Base-by-base conservation (phyloP, 129 eudicot species). In the Ambrosia artemisiifolia region DNA sequence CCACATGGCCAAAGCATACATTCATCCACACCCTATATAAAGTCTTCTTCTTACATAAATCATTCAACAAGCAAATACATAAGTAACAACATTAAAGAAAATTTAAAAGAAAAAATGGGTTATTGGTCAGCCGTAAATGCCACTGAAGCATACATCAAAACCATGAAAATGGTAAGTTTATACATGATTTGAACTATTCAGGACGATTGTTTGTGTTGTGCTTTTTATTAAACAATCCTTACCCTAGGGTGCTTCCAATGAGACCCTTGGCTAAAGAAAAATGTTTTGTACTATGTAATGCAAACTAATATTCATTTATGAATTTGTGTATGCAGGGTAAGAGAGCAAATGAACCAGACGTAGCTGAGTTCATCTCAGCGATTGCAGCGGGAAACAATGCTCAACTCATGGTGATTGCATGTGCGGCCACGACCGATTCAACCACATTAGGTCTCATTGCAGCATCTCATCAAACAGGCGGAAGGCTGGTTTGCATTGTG, bases 51-150 rank as follows among this genome's bases (percentile, higher is more conserved):
- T 40, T 40, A 8, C 11, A 24, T 40, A 40, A 7, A 40, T 40
- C 44, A 40, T 40, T 54, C 60, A 12, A 5, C 19, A 54, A 18
- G 12, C 1, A 3, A 8, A 9, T 11, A 18, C 3, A 7, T 7
- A 8, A 18, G 11, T 18, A 53, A 68, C 14, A 71, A 12, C 62
- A 11, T 28, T 18, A 55, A 79, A 61, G 51, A 48, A 62, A 64
- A 16, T 18, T 0, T 63, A 2, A 7, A 20, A 69, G 2, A 71
- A 78, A 78, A 80, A 69, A 92, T 87, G 92, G 88, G 60, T 67
- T 80, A 68, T 76, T 89, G 96, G 98, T 89, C 98, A 73, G 98
- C 96, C 78, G 98, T 86, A 82, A 87, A 89, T 70, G 98, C 96
- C 82, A 93, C 96, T 43, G 87, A 87, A 55, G 96, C 96, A 47